These are phyloP conservation scores for Sextonia rubra DNA, from an alignment of 164 flowering plant species.

Conservation along the genomic window DNA sequence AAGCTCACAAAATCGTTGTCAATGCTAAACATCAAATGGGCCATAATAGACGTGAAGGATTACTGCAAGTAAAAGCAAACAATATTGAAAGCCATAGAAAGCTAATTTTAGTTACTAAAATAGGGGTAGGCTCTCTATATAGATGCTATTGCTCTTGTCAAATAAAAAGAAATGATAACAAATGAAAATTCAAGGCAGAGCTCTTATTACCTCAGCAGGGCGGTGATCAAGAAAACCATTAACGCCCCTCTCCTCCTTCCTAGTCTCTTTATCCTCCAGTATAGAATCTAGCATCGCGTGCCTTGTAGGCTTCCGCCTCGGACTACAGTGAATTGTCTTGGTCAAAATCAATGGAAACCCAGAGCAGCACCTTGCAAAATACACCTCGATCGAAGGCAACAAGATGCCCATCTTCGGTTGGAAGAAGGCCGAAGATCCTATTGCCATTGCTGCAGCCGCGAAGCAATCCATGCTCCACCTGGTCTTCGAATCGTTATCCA, in stretches of 20 bases:
- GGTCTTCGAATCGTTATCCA: slow-evolving; percentile 37
- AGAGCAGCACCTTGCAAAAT: slow-evolving; percentile 80
- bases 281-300: slow-evolving; percentile 61
- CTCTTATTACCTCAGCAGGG: slow-evolving; percentile 42
- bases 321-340: slow-evolving; percentile 63
- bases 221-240: slow-evolving; percentile 37
- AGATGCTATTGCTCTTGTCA: neutral
- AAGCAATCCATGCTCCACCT: slow-evolving; percentile 91
- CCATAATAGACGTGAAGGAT: too few species aligned
- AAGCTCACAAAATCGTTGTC: too few species aligned
- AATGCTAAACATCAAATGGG: too few species aligned
- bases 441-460: slow-evolving; percentile 27
- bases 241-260: slow-evolving; percentile 30
- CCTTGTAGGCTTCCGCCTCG: slow-evolving; percentile 46
- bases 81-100: too few species aligned
- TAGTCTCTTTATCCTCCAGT: slow-evolving; percentile 82
- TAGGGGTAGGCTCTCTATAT: too few species aligned
- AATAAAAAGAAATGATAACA: neutral
- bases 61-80: too few species aligned
- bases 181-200: neutral
- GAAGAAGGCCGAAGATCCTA: slow-evolving; percentile 44
- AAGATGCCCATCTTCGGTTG: slow-evolving; percentile 58
- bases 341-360: slow-evolving; percentile 75
- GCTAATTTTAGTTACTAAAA: too few species aligned
- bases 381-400: slow-evolving; percentile 76